Evolutionary conservation across 352 stramenopile genomes (phyloP), one percentile per base, ranked within the genome.

Genomic region (Phytophthora sojae): DNA sequence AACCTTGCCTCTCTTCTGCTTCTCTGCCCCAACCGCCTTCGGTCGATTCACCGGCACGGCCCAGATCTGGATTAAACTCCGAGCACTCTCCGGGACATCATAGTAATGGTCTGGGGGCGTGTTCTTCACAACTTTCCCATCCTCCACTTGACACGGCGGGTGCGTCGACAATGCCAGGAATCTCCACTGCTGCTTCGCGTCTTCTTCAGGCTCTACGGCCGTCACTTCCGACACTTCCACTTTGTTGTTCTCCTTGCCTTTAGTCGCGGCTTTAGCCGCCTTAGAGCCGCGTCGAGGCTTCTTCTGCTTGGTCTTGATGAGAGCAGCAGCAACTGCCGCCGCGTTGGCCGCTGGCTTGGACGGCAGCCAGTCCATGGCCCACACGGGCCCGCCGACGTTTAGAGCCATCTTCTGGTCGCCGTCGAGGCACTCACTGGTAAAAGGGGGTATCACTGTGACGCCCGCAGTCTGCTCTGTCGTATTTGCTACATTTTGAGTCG

Each of bases 41-140:
- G 55, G 54, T 32, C 17, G 32, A n/a, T 64, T 70, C 49, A 89
- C 77, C 4, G 87, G 87, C 9, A 95, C 64, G 2, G 85, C 86
- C 88, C 88, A 95, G 58, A 95, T 91, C 73, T 95, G 88, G 19
- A 95, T 78, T 35, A 95, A 76, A 61, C 79, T 82, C 6, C 73
- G 86, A 7, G 64, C 74, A 39, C 67, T 75, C 49, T 91, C 76
- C 1, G 83, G 82, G 2, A 73, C 66, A 47, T 89, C 85, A 61
- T 92, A 95, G 70, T 94, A 89, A 71, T 95, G 88, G 42, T 95
- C 86, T 6, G 88, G 88, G 0, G 88, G 83, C 37, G 83, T 91
- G 1, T 71, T 51, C 67, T 89, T 91, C 21, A 92, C 81, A 37
- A 95, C 62, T 64, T 83, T 74, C 3, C 73, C 82, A 32, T 92